Evolutionary conservation across 75 land plant genomes (phyloP).

Genomic region (Selaginella moellendorffii): DNA sequence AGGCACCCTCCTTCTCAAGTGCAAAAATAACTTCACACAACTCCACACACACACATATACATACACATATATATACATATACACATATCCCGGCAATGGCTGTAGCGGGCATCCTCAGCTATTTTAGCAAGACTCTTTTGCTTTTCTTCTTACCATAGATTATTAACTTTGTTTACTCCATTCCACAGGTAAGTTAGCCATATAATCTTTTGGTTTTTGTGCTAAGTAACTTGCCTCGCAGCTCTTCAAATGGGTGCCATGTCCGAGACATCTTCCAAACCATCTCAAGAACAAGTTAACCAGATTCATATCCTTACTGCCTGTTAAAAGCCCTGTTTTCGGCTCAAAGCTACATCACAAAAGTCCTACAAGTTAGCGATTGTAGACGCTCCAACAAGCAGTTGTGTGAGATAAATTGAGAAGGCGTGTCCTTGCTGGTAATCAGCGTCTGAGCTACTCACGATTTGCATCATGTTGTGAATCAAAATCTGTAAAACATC

Average conservation of each 20-base stretch:
- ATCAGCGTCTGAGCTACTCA: conserved; percentile 26
- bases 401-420: conserved; percentile 79
- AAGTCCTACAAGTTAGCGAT: conserved; percentile 13
- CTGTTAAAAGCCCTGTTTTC: too few relatives aligned
- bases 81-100: too few relatives aligned
- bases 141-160: conserved; percentile 82
- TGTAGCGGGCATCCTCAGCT: conserved; percentile 89
- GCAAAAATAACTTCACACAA: too few relatives aligned
- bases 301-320: conserved; percentile 76
- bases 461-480: conserved; percentile 85
- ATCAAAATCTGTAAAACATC: conserved; percentile 73
- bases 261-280: too few relatives aligned
- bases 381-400: conserved; percentile 55
- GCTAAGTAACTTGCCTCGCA: too few relatives aligned
- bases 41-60: too few relatives aligned
- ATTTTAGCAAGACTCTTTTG: conserved; percentile 90
- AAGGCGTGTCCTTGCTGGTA: conserved; percentile 76
- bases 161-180: conserved; percentile 74
- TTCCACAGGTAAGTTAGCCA: conserved; percentile 54
- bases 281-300: conserved; percentile 77
- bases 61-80: too few relatives aligned
- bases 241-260: too few relatives aligned
- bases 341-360: too few relatives aligned
- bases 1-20: too few relatives aligned
- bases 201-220: neutral